Base-by-base conservation (phyloP, 139 green algal species). In the Edaphochlamys debaryana region DNA sequence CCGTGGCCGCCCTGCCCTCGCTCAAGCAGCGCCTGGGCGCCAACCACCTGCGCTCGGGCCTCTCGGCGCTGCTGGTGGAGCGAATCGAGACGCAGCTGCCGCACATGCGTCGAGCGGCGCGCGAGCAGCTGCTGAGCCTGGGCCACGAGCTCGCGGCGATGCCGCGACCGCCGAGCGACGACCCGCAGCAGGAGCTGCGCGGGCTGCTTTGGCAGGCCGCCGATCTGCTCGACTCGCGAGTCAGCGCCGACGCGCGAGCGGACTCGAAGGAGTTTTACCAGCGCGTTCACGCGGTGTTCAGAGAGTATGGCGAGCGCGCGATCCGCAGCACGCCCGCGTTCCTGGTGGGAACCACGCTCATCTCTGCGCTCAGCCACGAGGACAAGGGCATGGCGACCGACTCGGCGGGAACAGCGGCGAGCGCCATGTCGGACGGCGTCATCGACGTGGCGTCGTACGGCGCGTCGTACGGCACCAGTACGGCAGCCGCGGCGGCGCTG, bases 271-370 rank as follows among this genome's bases (percentile, higher is more conserved):
- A 1, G 45, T 48, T 78, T 32, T 63, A 66, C 45, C 45, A 78
- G 69, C n/a, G 5, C 6, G 4, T 45, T 1, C 9, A 2, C 6
- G 6, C 6, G 45, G 1, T 78, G 30, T 66, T 48, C 29, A 6
- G n/a, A 17, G 13, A 2, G 45, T 78, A 48, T n/a, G 41, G 69
- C 48, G 0, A n/a, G 42, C 69, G n/a, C 32, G 42, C 30, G 7
- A 76, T 76, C 69, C 69, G 69, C 42, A 62, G 42, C 69, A 76
- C 69, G 29, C 69, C 69, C 69, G 69, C 41, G 37, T 76, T 76
- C 42, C 30, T 76, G 30, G 69, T 76, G 29, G 42, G 69, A 41
- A 9, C 29, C 9, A 76, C 71, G 1, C 23, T 79, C 32, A 50
- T 79, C 2, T 41, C 11, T 1, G 52, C 50, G 22, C 34, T 79